Evolutionary conservation across 768 basidiomycete genomes (phyloP), one percentile per base, ranked within the genome.

Genomic region (Rhodotorula diobovata): DNA sequence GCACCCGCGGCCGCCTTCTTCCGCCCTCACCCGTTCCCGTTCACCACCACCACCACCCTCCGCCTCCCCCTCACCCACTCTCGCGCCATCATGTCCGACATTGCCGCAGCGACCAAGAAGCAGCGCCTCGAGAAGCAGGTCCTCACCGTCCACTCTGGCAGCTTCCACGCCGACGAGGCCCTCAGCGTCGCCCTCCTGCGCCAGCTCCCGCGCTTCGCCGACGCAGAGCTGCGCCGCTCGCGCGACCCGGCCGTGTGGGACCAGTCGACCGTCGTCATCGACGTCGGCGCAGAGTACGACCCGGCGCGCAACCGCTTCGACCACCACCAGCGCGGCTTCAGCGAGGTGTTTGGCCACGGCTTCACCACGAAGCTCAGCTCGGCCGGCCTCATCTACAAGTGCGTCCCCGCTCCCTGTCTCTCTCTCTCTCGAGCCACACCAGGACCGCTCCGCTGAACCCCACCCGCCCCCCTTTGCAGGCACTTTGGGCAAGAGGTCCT

Each of bases 321-420:
- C 80, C 95, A 99, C 79, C 95, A 99, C 79, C 95, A 99, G 78
- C 87, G 94, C 53, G 93, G 90, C 0, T 99, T 99, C 80, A 84
- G 83, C 12, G 90, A 95, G 79, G 85, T 90, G 35, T 96, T 99
- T 79, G 95, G 93, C 5, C 83, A 89, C 74, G 92, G 90, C 15
- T 93, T 90, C 78, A 82, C 81, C 32, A 97, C 92, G 66, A 99
- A 98, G 82, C 81, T 99, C 45, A 90, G 89, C 32, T 91, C 90
- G 25, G 95, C 95, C 4, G 95, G 95, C 23, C 82, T 99, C 74
- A 85, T 99, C 45, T 98, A 95, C 86, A 99, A 98, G 95, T 91
- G 76, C 67, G 87, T 81, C 20, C 23, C 32, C 6, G 7, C 11
- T 43, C 37, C 20, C 4, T 56, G 11, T 12, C 48, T 6, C 48